Conservation (phyloP, 345 rosid species). For the Atalantia buxifolia region DNA sequence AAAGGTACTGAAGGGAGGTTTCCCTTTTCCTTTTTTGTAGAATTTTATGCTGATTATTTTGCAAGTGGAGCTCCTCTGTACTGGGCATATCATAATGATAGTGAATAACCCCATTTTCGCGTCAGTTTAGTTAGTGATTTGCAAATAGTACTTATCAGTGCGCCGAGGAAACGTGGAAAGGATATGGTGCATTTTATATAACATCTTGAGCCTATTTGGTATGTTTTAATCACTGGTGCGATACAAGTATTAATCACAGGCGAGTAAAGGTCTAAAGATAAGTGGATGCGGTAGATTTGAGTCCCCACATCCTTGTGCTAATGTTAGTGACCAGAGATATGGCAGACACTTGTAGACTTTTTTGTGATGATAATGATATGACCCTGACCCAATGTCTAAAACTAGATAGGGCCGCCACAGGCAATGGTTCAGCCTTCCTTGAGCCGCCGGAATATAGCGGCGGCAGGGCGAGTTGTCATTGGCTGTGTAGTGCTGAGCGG, state of each 20-base stretch:
- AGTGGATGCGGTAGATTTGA: too few species aligned
- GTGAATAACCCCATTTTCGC: background rate
- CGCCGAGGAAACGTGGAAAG: background rate
- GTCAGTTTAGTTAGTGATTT: background rate
- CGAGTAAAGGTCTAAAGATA: too few species aligned
- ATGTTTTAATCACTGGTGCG: background rate
- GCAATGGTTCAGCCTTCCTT: background rate
- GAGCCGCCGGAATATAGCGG: background rate
- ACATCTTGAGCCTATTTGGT: background rate
- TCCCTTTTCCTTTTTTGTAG: background rate
- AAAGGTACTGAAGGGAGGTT: background rate
- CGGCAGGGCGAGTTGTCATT: background rate
- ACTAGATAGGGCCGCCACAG: background rate
- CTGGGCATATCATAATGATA: background rate
- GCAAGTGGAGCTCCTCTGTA: background rate
- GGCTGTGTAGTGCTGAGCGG: background rate
- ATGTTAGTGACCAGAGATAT: too few species aligned
- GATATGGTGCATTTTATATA: background rate
- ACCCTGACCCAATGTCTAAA: too few species aligned
- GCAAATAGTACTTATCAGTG: background rate
- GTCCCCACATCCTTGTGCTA: too few species aligned
- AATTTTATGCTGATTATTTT: slow-evolving; percentile 7
- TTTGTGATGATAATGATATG: background rate
- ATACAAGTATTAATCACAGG: too few species aligned
- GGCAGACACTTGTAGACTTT: too few species aligned